A percentile compares a stretch with the other conserved stretches of the same genome.
These are phyloP conservation scores for Lojkania enalia DNA, from an alignment of 2,329 filamentous ascomycete genomes.

Conservation along the genomic window DNA sequence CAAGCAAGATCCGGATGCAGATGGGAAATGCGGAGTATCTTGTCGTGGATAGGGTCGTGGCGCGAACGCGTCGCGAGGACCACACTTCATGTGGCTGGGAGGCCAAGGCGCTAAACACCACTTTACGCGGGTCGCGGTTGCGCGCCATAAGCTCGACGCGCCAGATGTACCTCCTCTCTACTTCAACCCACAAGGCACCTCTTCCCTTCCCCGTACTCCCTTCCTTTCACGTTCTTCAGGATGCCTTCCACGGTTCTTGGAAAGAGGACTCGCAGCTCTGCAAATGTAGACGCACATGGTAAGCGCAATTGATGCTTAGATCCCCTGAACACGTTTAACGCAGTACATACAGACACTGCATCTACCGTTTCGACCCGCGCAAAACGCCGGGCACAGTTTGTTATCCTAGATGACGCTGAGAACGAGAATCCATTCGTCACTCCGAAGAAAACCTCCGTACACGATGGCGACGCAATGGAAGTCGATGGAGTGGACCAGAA, in stretches of 20 bases:
- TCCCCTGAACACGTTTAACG: slow-evolving; percentile 27
- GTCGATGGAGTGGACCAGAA: slow-evolving; percentile 48
- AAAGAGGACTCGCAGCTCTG: slow-evolving; percentile 44
- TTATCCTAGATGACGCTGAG: slow-evolving; percentile 63
- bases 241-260: slow-evolving; percentile 44
- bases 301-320: slow-evolving; percentile 19
- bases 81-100: background rate
- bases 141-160: slow-evolving; percentile 17
- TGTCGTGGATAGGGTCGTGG: background rate
- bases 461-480: slow-evolving; percentile 49
- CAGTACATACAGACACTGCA: slow-evolving; percentile 28
- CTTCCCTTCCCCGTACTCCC: slow-evolving; percentile 21
- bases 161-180: slow-evolving; percentile 20
- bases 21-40: background rate
- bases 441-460: slow-evolving; percentile 36
- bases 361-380: slow-evolving; percentile 39
- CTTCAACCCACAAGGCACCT: slow-evolving; percentile 25
- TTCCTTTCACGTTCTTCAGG: slow-evolving; percentile 11
- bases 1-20: background rate
- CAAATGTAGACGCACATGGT: slow-evolving; percentile 29
- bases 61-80: background rate
- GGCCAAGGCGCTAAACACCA: slow-evolving; percentile 15
- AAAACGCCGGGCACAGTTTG: slow-evolving; percentile 51
- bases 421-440: slow-evolving; percentile 64
- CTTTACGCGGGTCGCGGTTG: slow-evolving; percentile 24